phyloP scores from a whole-genome alignment of 306 rosid genomes.

The Dalbergia oliveri region DNA sequence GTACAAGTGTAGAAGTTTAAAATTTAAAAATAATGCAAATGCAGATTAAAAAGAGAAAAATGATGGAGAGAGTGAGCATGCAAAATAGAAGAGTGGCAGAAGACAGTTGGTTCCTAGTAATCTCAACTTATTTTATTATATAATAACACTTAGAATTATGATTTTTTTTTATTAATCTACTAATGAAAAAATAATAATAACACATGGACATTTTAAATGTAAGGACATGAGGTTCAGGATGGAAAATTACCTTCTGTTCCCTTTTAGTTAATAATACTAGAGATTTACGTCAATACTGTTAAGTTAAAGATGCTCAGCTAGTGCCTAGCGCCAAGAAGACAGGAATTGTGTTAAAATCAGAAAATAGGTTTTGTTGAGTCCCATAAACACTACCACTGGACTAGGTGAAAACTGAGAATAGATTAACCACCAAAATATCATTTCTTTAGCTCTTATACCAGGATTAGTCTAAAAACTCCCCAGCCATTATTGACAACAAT shows the following conservation, averaged over 20 bases:
- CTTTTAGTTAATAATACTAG: background rate
- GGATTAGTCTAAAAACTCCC: background rate
- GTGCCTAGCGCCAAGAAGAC: background rate
- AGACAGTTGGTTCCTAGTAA: background rate
- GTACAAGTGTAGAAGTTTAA: background rate
- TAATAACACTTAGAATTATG: background rate
- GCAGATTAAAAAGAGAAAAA: background rate
- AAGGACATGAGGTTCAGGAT: conserved; percentile 7
- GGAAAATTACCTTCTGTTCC: conserved; percentile 1
- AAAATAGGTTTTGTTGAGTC: background rate
- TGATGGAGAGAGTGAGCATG: background rate
- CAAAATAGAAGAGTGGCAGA: background rate
- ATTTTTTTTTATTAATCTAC: too few species aligned
- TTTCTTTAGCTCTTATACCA: conserved; percentile 10
- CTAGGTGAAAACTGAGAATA: conserved; percentile 19
- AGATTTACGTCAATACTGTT: background rate
- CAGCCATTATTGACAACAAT: background rate
- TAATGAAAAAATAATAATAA: too few species aligned
- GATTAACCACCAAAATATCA: conserved; percentile 17
- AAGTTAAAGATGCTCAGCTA: conserved; percentile 12
- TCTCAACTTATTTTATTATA: background rate
- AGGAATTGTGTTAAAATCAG: conserved; percentile 24
- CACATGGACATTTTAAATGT: background rate
- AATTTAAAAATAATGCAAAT: background rate
- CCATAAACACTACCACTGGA: conserved; percentile 27